Evolutionary conservation across 2,329 filamentous ascomycete species (phyloP).

Genomic region (Trichoderma polysporum): DNA sequence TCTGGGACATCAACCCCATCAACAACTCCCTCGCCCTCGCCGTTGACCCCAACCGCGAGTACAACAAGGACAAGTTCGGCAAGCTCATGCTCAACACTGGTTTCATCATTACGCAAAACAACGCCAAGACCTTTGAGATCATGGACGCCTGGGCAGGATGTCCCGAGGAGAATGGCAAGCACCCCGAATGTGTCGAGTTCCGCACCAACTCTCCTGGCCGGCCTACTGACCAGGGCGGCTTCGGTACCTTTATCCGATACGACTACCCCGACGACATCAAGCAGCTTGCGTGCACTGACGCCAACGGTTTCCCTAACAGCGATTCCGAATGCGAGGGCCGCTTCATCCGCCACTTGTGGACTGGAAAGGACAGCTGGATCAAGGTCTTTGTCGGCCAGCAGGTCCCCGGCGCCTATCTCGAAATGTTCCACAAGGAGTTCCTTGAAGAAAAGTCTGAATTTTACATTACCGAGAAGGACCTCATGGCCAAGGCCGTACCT

Average conservation of each 20-base stretch:
- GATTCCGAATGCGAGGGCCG: conserved; percentile 39
- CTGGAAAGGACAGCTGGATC: conserved; percentile 41
- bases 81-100: conserved; percentile 51
- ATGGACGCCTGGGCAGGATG: conserved; percentile 49
- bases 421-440: conserved; percentile 39
- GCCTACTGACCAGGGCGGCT: conserved; percentile 45
- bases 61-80: conserved; percentile 42
- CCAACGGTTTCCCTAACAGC: conserved; percentile 45
- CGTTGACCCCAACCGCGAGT: conserved; percentile 38
- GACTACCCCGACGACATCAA: conserved; percentile 42
- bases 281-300: conserved; percentile 42
- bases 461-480: conserved; percentile 38
- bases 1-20: conserved; percentile 43
- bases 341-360: conserved; percentile 47
- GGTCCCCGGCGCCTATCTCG: conserved; percentile 38
- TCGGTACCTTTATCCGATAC: conserved; percentile 46
- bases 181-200: conserved; percentile 41
- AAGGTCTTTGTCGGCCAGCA: conserved; percentile 41
- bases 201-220: conserved; percentile 37
- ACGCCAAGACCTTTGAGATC: conserved; percentile 47
- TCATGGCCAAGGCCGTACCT: conserved; percentile 29
- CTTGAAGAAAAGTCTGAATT: conserved; percentile 36
- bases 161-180: conserved; percentile 40
- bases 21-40: conserved; percentile 45
- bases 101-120: conserved; percentile 55